Evolutionary conservation across 306 rosid genomes (phyloP).

Genomic region (Fragaria nilgerrensis): DNA sequence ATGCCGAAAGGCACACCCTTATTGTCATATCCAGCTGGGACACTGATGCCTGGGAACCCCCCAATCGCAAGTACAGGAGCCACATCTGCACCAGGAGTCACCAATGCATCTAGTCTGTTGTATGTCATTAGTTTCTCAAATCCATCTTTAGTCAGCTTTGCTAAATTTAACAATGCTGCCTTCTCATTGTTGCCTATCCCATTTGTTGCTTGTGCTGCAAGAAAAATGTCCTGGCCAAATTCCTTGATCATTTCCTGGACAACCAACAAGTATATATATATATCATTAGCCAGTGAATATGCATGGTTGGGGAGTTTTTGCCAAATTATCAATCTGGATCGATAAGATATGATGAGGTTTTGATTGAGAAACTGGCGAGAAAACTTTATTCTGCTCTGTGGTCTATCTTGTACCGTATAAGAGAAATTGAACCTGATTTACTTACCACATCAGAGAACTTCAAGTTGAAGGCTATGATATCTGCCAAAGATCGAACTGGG

Average conservation of each 20-base stretch:
- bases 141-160: constrained; percentile 29
- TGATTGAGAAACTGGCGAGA: neutral
- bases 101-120: constrained; percentile 4
- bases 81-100: constrained; percentile 19
- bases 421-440: neutral
- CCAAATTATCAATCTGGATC: neutral
- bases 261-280: neutral
- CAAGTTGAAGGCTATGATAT: constrained; percentile 28
- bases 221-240: constrained; percentile 8
- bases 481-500: constrained; percentile 24
- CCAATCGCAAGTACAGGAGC: constrained; percentile 38
- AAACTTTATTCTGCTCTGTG: neutral
- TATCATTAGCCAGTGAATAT: neutral
- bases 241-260: constrained; percentile 7
- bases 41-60: constrained; percentile 50
- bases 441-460: constrained; percentile 28
- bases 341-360: neutral
- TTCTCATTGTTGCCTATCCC: constrained; percentile 9
- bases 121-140: neutral
- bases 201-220: constrained; percentile 1
- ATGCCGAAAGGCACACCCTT: constrained; percentile 45
- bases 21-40: constrained; percentile 45
- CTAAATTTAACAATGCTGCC: constrained; percentile 12
- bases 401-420: neutral
- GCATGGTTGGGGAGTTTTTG: neutral